Base-by-base conservation (phyloP, 768 basidiomycete genomes). In the Paxillus involutus region DNA sequence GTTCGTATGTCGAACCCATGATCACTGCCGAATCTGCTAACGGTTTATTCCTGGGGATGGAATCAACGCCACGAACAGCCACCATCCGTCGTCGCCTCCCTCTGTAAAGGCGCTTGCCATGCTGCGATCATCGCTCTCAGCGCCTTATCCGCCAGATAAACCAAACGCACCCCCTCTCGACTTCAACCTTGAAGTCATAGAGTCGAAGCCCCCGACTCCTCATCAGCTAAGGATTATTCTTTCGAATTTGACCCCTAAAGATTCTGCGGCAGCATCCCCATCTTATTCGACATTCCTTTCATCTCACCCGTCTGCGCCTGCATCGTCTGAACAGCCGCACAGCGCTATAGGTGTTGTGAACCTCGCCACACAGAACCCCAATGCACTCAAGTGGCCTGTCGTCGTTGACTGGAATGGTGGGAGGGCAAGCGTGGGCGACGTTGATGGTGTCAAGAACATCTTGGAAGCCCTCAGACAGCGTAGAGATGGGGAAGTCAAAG, bases 321-420 rank as follows among this genome's bases (percentile, higher is more conserved):
- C 74, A 40, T 72, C 71, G 17, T 69, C 67, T 2, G 73, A 73
- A 12, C 66, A 63, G 54, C 70, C 77, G 0, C 73, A 80, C 7
- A 78, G 69, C 26, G 59, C 79, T 0, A 68, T 76, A 6, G 78
- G 69, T 8, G 72, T 91, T 9, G 72, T 72, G 3, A 70, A 77
- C 29, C 74, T 89, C 10, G 87, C 76, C 0, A 60, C 71, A 42
- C 73, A 75, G 67, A 83, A 84, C 52, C 86, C 84, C 1, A 75
- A 75, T 13, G 82, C 80, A 14, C 68, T 90, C 59, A 88, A 83
- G 55, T 91, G 88, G 88, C 89, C 89, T 0, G 79, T 91, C 44
- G 86, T 91, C 0, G 89, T 91, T 2, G 84, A 91, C 59, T 91
- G 89, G 89, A 70, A 75, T 14, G 78, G 75, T 21, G 89, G 89